Base-by-base conservation (phyloP, 345 rosid species). In the Brassica cretica region DNA sequence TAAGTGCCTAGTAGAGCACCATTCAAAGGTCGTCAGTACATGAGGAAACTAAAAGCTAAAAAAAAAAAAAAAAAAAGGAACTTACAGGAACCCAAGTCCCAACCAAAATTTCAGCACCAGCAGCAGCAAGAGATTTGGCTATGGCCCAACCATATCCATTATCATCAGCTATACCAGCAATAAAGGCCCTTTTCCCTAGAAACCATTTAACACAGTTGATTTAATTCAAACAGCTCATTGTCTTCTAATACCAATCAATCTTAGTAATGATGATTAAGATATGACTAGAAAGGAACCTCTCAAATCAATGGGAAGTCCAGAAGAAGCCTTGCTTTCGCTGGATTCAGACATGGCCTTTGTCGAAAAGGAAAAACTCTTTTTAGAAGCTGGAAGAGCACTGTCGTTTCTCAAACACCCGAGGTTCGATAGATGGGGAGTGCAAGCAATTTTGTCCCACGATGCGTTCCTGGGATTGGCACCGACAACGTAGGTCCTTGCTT, bases 21-120 rank as follows among this genome's bases (percentile, higher is more conserved):
- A 7, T 27, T 68, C 75, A 88, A 46, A 81, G 80, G 74, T 73
- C 14, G 0, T 39, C 14, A 41, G 49, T 3, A 41, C 14, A 41
- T 10, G 68, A 67, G 74, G 11, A 58, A 72, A 64, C 15, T 21
- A 25, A 70, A 61, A 51, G 18, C 1, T 2, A 46, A 11, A 44
- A 9, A 12, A 44, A 39, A 39, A 39, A 39, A 44, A 1, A 4
- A 44, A 11, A 41, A 39, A 39, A 2, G 9, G 14, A 14, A 82
- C 97, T 82, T 82, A 95, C 99, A 72, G 99, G 98, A 71, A 95
- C 99, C 99, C 99, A 95, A 76, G 99, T 95, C 33, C 98, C 99
- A 51, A 95, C 89, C 61, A 95, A 82, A 78, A 93, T 93, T 82
- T 95, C 96, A 85, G 99, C 99, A 53, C 98, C 98, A 24, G 98